phyloP scores from a whole-genome alignment of 2,329 filamentous ascomycete species.

The Xylariaceae sp. region DNA sequence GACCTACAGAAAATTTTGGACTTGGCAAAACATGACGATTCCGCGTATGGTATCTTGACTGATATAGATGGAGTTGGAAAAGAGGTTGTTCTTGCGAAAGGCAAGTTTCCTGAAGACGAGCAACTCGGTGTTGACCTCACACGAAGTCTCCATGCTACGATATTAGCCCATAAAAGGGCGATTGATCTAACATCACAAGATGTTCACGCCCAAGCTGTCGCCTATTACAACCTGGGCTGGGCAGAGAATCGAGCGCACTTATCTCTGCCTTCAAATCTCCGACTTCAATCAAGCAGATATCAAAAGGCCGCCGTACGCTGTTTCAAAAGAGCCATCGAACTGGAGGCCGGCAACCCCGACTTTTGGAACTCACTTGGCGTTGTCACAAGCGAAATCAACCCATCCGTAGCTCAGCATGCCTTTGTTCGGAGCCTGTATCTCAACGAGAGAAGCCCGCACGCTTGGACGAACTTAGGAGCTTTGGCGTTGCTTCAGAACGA shows the following conservation, averaged over 20 bases:
- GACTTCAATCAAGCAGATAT: conserved; percentile 61
- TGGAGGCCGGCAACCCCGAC: conserved; percentile 89
- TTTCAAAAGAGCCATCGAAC: conserved; percentile 93
- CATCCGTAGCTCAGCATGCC: conserved; percentile 85
- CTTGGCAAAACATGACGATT: conserved; percentile 46
- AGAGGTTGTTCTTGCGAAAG: conserved; percentile 42
- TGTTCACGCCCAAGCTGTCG: conserved; percentile 84
- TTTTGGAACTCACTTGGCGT: conserved; percentile 98
- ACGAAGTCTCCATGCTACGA: conserved; percentile 63
- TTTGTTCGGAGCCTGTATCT: conserved; percentile 90
- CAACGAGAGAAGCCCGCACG: conserved; percentile 78
- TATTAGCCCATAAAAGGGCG: conserved; percentile 84
- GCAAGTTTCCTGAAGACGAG: conserved; percentile 44
- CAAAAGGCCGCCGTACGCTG: conserved; percentile 79
- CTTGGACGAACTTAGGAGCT: conserved; percentile 88
- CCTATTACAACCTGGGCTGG: conserved; percentile 96
- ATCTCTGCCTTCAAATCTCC: conserved; percentile 51
- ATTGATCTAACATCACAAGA: conserved; percentile 71
- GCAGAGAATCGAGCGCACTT: conserved; percentile 79
- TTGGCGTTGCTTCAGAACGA: conserved; percentile 84
- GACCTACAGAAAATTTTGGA: conserved; percentile 57
- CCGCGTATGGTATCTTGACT: conserved; percentile 56
- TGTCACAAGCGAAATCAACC: conserved; percentile 80
- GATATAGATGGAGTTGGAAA: conserved; percentile 63
- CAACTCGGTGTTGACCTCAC: conserved; percentile 48